Conservation (phyloP, 495 filamentous ascomycete genomes). For the Staphylotrichum longicolle region DNA sequence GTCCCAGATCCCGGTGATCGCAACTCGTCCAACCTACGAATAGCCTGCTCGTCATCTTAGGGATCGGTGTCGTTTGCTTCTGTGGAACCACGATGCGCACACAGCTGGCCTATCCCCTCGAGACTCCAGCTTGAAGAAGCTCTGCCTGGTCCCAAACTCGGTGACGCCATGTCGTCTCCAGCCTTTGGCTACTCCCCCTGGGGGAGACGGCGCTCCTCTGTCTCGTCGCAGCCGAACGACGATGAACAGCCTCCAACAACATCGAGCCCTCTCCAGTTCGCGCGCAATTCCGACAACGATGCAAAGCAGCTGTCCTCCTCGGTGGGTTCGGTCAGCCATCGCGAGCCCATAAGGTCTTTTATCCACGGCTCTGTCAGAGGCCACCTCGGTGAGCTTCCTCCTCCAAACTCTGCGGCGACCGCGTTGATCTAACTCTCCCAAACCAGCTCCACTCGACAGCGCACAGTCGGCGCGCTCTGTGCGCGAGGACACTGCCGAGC, state of each 20-base stretch:
- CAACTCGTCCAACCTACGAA: not conserved
- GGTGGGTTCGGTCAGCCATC: slow-evolving; percentile 44
- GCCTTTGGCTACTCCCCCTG: slow-evolving; percentile 40
- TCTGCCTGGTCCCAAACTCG: not conserved
- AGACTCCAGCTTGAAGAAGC: slow-evolving; percentile 15
- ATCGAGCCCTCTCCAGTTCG: slow-evolving; percentile 18
- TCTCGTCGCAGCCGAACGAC: slow-evolving; percentile 35
- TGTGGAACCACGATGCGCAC: slow-evolving; percentile 26
- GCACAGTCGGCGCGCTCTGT: slow-evolving; percentile 73
- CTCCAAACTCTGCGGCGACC: slow-evolving; percentile 10
- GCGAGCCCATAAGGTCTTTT: slow-evolving; percentile 74
- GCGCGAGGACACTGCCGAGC: slow-evolving; percentile 85
- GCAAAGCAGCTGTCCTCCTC: slow-evolving; percentile 40
- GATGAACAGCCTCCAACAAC: slow-evolving; percentile 24
- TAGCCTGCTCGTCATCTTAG: not conserved
- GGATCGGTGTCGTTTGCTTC: slow-evolving; percentile 9
- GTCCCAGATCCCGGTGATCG: too few relatives aligned
- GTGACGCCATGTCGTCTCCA: slow-evolving; percentile 36
- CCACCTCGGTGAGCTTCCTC: slow-evolving; percentile 52
- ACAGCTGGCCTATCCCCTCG: slow-evolving; percentile 6
- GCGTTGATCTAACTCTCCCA: not conserved
- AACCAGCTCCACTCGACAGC: slow-evolving; percentile 54
- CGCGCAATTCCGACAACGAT: slow-evolving; percentile 26
- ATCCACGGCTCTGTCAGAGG: slow-evolving; percentile 71
- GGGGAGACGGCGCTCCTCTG: slow-evolving; percentile 40